These are phyloP conservation scores for Hypoxylon sp. DNA, from an alignment of 2,329 filamentous ascomycete genomes.

Conservation along the genomic window DNA sequence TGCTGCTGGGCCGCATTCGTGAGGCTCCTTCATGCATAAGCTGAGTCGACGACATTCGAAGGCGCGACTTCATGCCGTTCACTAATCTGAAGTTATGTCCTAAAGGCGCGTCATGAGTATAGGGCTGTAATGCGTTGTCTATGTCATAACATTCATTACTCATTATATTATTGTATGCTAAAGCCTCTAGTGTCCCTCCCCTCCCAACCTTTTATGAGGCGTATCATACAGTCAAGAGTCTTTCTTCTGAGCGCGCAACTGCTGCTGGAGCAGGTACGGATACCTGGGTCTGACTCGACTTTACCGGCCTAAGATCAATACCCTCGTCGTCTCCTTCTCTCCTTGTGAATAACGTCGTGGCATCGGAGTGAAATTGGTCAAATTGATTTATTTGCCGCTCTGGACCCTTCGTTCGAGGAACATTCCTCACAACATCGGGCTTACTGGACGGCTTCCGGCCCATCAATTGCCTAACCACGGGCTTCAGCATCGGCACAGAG, in stretches of 20 bases:
- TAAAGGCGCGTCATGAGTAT: not conserved
- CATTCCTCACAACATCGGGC: constrained; percentile 33
- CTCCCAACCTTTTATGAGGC: constrained; percentile 4
- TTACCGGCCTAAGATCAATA: constrained; percentile 31
- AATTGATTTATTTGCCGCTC: constrained; percentile 17
- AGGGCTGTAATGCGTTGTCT: not conserved
- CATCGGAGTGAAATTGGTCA: constrained; percentile 34
- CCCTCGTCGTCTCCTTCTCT: constrained; percentile 28
- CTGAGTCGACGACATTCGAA: constrained; percentile 8
- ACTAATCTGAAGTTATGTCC: not conserved
- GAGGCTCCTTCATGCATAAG: constrained; percentile 14
- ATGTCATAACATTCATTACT: constrained; percentile 29
- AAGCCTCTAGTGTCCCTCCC: constrained; percentile 1
- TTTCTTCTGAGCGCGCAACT: constrained; percentile 26
- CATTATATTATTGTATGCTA: constrained; percentile 26
- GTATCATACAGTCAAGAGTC: constrained; percentile 34
- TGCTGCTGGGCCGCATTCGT: not conserved
- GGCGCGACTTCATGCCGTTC: not conserved
- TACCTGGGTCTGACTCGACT: constrained; percentile 14
- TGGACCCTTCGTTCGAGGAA: constrained; percentile 34
- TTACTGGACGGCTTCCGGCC: constrained; percentile 39
- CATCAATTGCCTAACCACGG: constrained; percentile 37
- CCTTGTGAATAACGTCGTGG: constrained; percentile 38
- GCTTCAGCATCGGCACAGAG: constrained; percentile 43
- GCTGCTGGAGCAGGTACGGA: constrained; percentile 14